A percentile compares a stretch with the other conserved stretches of the same genome.
Evolutionary conservation across 2,329 filamentous ascomycete species (phyloP).

Genomic region (Bipolaris zeicola): DNA sequence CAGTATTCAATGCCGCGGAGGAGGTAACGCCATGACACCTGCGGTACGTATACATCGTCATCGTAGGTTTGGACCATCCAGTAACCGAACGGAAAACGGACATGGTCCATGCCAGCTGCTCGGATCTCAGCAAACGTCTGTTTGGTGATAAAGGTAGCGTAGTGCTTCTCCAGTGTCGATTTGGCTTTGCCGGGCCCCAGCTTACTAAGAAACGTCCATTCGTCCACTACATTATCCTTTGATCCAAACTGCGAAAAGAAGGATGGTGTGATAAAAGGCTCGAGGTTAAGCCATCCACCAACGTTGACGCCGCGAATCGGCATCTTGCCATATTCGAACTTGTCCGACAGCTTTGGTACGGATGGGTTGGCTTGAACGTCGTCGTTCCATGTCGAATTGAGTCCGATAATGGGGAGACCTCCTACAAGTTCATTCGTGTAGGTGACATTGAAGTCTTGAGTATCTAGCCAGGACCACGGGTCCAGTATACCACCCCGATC

Average conservation of each 20-base stretch:
- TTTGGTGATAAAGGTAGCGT: conserved; percentile 85
- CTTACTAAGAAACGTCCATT: conserved; percentile 77
- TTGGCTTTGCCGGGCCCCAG: conserved; percentile 70
- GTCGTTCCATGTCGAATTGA: conserved; percentile 86
- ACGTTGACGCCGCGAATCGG: conserved; percentile 91
- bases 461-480: conserved; percentile 90
- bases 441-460: conserved; percentile 88
- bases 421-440: conserved; percentile 87
- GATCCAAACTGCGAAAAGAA: conserved; percentile 73
- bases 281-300: conserved; percentile 90
- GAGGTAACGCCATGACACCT: conserved; percentile 91
- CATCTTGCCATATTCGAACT: conserved; percentile 77
- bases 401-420: conserved; percentile 86
- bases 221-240: conserved; percentile 75
- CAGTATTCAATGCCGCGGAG: conserved; percentile 92
- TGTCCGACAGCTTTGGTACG: conserved; percentile 75
- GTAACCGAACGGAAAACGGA: conserved; percentile 95
- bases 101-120: conserved; percentile 88
- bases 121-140: conserved; percentile 83
- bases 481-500: conserved; percentile 81
- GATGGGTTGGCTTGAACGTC: conserved; percentile 75
- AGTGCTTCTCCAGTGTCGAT: conserved; percentile 82
- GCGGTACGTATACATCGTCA: conserved; percentile 83
- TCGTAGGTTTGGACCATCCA: conserved; percentile 90
- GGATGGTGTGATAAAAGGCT: conserved; percentile 95